Evolutionary conservation across 768 basidiomycete genomes (phyloP), one percentile per base, ranked within the genome.

Genomic region (Chalciporus sphaerocephalus): DNA sequence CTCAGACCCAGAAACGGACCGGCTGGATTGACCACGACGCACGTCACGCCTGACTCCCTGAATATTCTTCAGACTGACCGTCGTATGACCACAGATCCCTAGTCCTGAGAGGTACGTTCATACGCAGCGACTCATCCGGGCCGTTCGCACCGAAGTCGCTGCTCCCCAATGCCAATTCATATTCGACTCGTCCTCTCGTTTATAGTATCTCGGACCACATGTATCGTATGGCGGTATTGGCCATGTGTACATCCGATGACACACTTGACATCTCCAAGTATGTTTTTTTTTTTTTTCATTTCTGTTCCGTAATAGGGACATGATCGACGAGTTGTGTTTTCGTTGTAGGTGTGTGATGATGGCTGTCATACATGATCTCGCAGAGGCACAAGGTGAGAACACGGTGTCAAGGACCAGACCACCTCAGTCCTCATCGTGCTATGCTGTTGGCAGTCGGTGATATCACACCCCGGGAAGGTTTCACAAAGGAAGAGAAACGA

Each of bases 181-280:
- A n/a, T n/a, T n/a, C n/a, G n/a, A 10, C 37, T 50, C 37, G 51
- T 20, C 16, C 5, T 8, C n/a, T 32, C 23, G 11, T 20, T 20
- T 16, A 9, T 48, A 92, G 88, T 53, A 94, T 97, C 51, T 84
- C 92, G 7, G 95, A 98, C 65, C 94, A 97, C 58, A 97, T 96
- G 95, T 90, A 92, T 62, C 75, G 95, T 38, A 97, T 99, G 95
- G 86, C 92, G 2, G 63, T 97, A n/a, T 75, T 98, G 34, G 85
- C 92, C 4, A 85, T 99, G 81, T 87, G 92, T 49, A 78, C 81
- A 5, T 83, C 90, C 0, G 90, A 90, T 57, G 40, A 67, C n/a
- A 74, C 71, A 1, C 74, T 92, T 7, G 87, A 90, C 62, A 65
- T 87, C 21, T 64, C 86, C 56, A 86, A 85, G 90, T 90, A 48